Conservation (phyloP, 1,284 basidiomycete species). For the Takashimella koratensis region DNA sequence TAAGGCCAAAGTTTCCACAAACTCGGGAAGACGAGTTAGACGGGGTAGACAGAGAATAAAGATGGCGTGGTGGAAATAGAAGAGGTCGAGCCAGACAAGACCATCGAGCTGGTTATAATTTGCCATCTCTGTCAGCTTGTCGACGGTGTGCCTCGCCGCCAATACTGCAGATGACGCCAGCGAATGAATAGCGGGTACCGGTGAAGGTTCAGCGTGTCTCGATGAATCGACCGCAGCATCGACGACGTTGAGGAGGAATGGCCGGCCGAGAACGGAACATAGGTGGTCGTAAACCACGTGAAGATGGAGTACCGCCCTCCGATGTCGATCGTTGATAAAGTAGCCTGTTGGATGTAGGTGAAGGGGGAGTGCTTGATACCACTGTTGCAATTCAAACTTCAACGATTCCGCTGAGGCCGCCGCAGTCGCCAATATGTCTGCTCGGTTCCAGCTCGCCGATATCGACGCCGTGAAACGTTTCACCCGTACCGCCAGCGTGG, state of each 20-base stretch:
- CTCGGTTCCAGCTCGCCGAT: constrained; percentile 9
- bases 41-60: constrained; percentile 16
- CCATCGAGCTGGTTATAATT: constrained; percentile 13
- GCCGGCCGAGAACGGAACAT: constrained; percentile 13
- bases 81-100: constrained; percentile 1
- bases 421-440: constrained; percentile 1
- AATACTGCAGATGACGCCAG: constrained; percentile 6
- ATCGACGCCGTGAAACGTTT: constrained; percentile 11
- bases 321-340: constrained; percentile 2
- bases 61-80: constrained; percentile 18
- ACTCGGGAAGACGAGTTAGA: constrained; percentile 10
- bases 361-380: constrained; percentile 8
- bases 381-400: constrained; percentile 6
- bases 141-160: constrained; percentile 10
- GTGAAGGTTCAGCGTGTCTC: not conserved
- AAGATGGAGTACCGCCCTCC: constrained; percentile 11
- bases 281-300: constrained; percentile 14
- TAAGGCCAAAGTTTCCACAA: not conserved
- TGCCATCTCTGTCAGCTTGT: constrained; percentile 11
- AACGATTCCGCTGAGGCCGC: constrained; percentile 1
- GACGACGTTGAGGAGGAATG: constrained; percentile 16
- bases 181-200: not conserved
- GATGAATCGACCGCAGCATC: constrained; percentile 4
- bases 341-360: constrained; percentile 5
- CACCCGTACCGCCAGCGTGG: constrained; percentile 9